Evolutionary conservation across 176 grass and related monocot species (phyloP).

Genomic region (Pontederia crassipes): DNA sequence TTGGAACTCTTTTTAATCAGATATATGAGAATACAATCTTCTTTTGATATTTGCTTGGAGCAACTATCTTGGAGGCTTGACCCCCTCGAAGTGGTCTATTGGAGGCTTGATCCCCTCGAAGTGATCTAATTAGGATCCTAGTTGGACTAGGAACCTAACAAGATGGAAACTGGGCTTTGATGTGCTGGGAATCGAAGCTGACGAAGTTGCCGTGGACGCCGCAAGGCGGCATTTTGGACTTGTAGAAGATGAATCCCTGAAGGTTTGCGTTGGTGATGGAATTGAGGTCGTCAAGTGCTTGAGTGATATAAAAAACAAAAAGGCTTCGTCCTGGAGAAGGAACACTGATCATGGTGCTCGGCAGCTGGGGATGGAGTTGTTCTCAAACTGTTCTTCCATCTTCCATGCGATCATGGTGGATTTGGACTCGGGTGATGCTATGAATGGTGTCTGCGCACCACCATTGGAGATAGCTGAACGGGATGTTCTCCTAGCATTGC

Average conservation of each 20-base stretch:
- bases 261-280: constrained; percentile 43
- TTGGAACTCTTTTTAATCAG: too few species aligned
- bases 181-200: constrained; percentile 56
- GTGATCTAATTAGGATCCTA: too few species aligned
- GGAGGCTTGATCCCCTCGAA: too few species aligned
- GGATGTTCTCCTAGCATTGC: constrained; percentile 33
- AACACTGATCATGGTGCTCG: background rate
- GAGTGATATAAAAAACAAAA: background rate
- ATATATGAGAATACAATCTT: too few species aligned
- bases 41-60: too few species aligned
- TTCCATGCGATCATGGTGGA: constrained; percentile 65
- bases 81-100: too few species aligned
- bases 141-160: too few species aligned
- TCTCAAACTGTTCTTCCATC: constrained; percentile 8
- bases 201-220: constrained; percentile 40
- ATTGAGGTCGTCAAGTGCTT: constrained; percentile 42
- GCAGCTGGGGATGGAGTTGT: background rate
- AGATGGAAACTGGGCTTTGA: constrained; percentile 40
- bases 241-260: constrained; percentile 56
- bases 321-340: background rate
- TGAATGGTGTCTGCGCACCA: constrained; percentile 48
- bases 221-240: constrained; percentile 69
- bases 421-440: constrained; percentile 63
- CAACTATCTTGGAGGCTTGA: too few species aligned
- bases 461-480: constrained; percentile 50